Evolutionary conservation across 805 yeast species (phyloP).

Genomic region (Candida odintsovae): DNA sequence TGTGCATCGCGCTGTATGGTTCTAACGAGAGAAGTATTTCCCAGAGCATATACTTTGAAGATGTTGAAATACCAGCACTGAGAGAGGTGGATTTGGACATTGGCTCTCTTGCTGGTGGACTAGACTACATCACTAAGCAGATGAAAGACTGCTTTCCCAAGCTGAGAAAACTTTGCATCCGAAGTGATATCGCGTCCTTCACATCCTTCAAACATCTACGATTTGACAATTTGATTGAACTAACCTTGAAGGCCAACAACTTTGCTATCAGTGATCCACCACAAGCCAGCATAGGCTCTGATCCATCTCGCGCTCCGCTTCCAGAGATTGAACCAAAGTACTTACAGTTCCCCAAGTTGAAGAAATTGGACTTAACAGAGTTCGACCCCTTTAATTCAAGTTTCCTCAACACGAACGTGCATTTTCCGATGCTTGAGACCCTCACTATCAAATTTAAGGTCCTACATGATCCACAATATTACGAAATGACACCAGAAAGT

Average conservation of each 20-base stretch:
- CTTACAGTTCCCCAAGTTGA: slow-evolving; percentile 7
- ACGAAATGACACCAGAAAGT: slow-evolving; percentile 1
- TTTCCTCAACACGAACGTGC: slow-evolving; percentile 1
- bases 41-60: slow-evolving; percentile 10
- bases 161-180: slow-evolving; percentile 1
- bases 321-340: neutral
- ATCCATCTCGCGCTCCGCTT: neutral
- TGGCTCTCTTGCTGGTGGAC: slow-evolving; percentile 3
- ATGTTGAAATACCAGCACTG: slow-evolving; percentile 5
- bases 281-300: neutral
- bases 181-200: neutral
- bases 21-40: slow-evolving; percentile 13
- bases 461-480: slow-evolving; percentile 6
- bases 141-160: neutral
- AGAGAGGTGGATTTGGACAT: neutral
- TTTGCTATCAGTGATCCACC: neutral
- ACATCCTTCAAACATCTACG: slow-evolving; percentile 1
- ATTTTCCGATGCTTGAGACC: slow-evolving; percentile 5
- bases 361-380: slow-evolving; percentile 3
- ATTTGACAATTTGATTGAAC: slow-evolving; percentile 2
- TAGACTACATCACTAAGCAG: slow-evolving; percentile 2
- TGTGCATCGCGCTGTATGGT: slow-evolving; percentile 15
- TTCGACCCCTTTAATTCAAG: slow-evolving; percentile 13
- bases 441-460: slow-evolving; percentile 3
- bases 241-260: slow-evolving; percentile 4